Conservation (phyloP, 495 filamentous ascomycete species). For the Friedmanniomyces simplex region DNA sequence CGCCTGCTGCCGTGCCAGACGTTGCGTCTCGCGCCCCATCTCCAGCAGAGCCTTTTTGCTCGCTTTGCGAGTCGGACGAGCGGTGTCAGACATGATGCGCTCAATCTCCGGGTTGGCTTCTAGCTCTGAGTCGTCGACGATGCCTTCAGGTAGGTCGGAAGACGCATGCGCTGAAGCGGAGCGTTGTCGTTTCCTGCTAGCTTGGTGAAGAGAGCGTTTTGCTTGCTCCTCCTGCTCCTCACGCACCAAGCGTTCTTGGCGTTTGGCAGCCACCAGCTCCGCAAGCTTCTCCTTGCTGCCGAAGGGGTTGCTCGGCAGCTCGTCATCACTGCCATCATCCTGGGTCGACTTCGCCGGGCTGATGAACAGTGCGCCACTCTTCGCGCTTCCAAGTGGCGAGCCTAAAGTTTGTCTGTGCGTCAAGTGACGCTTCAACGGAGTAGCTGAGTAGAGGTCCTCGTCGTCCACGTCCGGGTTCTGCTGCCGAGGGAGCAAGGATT, state of each 20-base stretch:
- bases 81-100: constrained; percentile 21
- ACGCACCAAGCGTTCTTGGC: constrained; percentile 14
- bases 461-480: neutral
- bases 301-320: constrained; percentile 8
- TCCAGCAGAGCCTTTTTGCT: constrained; percentile 96
- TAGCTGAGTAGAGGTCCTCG: constrained; percentile 18
- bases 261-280: constrained; percentile 23
- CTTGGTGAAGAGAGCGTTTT: neutral
- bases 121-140: constrained; percentile 42
- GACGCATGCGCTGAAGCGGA: neutral
- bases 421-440: neutral
- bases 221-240: constrained; percentile 12
- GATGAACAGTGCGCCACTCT: constrained; percentile 14
- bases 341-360: constrained; percentile 14
- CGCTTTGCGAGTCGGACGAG: constrained; percentile 68
- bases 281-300: constrained; percentile 15
- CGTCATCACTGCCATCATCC: constrained; percentile 6
- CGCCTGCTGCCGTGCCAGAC: constrained; percentile 80
- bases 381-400: constrained; percentile 1
- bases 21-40: constrained; percentile 85
- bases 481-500: neutral
- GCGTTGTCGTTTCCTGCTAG: constrained; percentile 4
- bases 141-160: constrained; percentile 35
- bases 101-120: constrained; percentile 48
- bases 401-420: neutral